Base-by-base conservation (phyloP, 2,329 filamentous ascomycete genomes). In the Aureobasidium sp. region DNA sequence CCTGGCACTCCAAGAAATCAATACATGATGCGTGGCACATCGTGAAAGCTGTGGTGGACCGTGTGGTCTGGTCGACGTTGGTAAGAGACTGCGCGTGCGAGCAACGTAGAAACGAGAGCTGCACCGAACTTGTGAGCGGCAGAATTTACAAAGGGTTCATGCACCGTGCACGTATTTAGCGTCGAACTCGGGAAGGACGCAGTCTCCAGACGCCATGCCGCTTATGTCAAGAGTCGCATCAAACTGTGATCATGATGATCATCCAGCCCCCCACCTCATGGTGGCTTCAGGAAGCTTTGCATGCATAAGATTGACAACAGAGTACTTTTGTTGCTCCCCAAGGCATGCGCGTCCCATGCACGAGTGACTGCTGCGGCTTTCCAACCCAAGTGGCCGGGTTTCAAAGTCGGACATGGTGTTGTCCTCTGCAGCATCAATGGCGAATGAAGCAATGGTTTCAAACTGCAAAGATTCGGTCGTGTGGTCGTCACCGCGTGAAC, bases 121-220 rank as follows among this genome's bases (percentile, higher is more conserved):
- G 37, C 27, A 8, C 29, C 26, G 9, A 27, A 56, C 36, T 39
- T 34, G 39, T 26, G 32, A 20, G 41, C 23, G 42, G 55, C 42
- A 57, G 37, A 46, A 57, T 44, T 46, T 27, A 42, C 4, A 42
- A 51, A 60, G 57, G 57, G 57, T 50, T 60, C 57, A 23, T 37
- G 27, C 41, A 46, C 53, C 41, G 53, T 57, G 53, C 53, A 34
- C 34, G 6, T 9, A 10, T 42, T 32, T 51, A 36, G 26, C 44
- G 46, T 48, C 27, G 56, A 41, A 27, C 57, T 42, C 36, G 44
- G 57, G 57, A 60, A 58, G 55, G 41, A 58, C 48, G 41, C 55
- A 37, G 32, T 58, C 57, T 51, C 44, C 44, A 50, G 57, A 60
- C 57, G 57, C 57, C 46, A 60, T 60, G 57, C 57, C 57, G 36